Base-by-base conservation (phyloP, 805 yeast genomes). In the Priceomyces fermenticarens region DNA sequence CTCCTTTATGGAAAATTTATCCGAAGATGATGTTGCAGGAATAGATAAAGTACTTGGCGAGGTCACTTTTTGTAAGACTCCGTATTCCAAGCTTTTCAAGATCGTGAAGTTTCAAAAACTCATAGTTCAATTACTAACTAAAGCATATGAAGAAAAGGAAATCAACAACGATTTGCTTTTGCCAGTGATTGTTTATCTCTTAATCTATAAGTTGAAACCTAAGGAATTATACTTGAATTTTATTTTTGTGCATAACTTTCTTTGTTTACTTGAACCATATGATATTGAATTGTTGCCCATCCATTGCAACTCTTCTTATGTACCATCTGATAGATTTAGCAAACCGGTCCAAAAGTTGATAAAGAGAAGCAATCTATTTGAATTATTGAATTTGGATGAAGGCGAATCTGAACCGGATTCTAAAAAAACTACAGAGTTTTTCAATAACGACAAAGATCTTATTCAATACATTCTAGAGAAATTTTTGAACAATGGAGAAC, bases 91-190 rank as follows among this genome's bases (percentile, higher is more conserved):
- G 46, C 51, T 67, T 23, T 41, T 43, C 16, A 42, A 49, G 20
- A 52, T 70, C 16, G 64, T 62, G 11, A 45, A 49, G 1, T 50
- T 67, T 17, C 74, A 70, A 40, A 67, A 65, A 43, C 43, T 44
- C 26, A 41, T 66, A 23, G 54, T 65, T 33, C 42, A 45, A 25
- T 29, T 43, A 20, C 39, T 52, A 10, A 43, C 54, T 1, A 46
- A 43, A 16, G 36, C 44, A 10, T 39, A 41, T 32, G 57, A 57
- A 9, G 43, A 53, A 28, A 45, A 55, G 16, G 47, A 52, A 20
- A 46, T 68, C 36, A 66, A 60, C 49, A 69, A 67, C 47, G 75
- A 70, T 42, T 42, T 65, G n/a, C 52, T 70, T 29, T 54, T 70
- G 32, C 75, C 75, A 3, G 53, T 63, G 4, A 53, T 70, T 42